Evolutionary conservation across 352 stramenopile species (phyloP), one percentile per base, ranked within the genome.

Genomic region (Phytophthora gonapodyides): DNA sequence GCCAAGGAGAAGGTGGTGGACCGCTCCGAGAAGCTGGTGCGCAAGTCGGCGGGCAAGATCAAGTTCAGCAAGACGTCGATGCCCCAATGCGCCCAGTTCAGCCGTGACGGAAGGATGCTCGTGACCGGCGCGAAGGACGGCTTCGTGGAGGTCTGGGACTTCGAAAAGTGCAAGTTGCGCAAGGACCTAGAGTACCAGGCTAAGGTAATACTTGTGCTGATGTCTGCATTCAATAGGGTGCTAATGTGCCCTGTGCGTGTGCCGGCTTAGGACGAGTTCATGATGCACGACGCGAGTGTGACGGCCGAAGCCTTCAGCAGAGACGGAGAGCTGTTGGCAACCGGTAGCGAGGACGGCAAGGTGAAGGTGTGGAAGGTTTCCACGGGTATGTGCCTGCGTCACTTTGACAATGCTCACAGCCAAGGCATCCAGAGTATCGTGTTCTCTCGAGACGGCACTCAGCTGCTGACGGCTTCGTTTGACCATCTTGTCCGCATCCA

Each of bases 71-170:
- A 93, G 51, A 80, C 82, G 27, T 96, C 83, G 13, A 79, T 77
- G 53, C 84, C 90, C 5, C 87, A 97, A 59, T 91, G 76, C 36
- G 84, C 81, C 8, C 74, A 85, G 42, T 98, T 98, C 69, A 91
- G 88, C 73, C 75, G 81, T 0, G 89, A 98, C 59, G 91, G 89
- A 21, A 75, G 75, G 16, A 91, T 93, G 69, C 76, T 98, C 4
- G 85, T 98, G 8, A 98, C 91, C 4, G 94, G 93, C n/a, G 89
- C 89, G 0, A 97, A 96, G 42, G 96, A 98, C 69, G 94, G 94
- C 5, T 96, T 98, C 59, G 84, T 98, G 33, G 96, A 98, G 68
- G 83, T 97, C 37, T 98, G 93, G 93, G 89, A 98, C 72, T 75
- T 82, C 57, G 88, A 97, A 41, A 96, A 94, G 45, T 96, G 88